These are phyloP conservation scores for Adansonia grandidieri DNA, from an alignment of 441 rosid genomes.

Conservation along the genomic window DNA sequence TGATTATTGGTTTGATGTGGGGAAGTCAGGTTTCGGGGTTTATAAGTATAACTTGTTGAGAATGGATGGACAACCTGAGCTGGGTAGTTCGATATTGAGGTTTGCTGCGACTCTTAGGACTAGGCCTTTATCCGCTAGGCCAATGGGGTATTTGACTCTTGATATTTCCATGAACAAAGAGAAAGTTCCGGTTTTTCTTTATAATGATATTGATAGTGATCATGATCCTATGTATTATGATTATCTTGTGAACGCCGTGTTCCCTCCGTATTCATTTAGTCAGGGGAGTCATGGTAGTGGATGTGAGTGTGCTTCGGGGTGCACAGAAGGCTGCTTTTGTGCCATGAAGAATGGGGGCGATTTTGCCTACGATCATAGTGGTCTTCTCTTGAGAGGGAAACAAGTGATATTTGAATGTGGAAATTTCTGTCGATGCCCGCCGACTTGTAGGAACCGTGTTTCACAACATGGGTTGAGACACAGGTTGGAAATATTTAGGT, in stretches of 20 bases:
- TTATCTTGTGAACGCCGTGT: constrained; percentile 63
- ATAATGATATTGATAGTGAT: constrained; percentile 76
- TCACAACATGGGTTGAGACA: constrained; percentile 69
- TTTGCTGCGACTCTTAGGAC: constrained; percentile 63
- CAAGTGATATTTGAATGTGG: constrained; percentile 86
- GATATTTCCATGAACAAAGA: constrained; percentile 75
- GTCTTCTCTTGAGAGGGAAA: constrained; percentile 73
- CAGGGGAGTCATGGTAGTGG: constrained; percentile 53
- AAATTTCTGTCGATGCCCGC: constrained; percentile 74
- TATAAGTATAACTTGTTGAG: constrained; percentile 72
- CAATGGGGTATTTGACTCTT: constrained; percentile 72
- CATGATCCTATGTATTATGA: constrained; percentile 81
- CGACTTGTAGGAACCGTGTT: constrained; percentile 75
- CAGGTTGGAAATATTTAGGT: constrained; percentile 83
- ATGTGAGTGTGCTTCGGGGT: constrained; percentile 71
- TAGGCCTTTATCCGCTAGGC: constrained; percentile 64
- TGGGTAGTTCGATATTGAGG: constrained; percentile 78
- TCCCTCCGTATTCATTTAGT: constrained; percentile 52
- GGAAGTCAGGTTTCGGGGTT: constrained; percentile 93
- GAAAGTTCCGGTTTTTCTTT: constrained; percentile 62
- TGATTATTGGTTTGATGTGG: constrained; percentile 91
- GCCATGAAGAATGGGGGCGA: constrained; percentile 78
- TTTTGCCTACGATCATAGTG: constrained; percentile 71
- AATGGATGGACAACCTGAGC: constrained; percentile 77
- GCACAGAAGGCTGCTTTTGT: constrained; percentile 73